Conservation (phyloP, 106 monocot genomes). For the Amphibolis antarctica region DNA sequence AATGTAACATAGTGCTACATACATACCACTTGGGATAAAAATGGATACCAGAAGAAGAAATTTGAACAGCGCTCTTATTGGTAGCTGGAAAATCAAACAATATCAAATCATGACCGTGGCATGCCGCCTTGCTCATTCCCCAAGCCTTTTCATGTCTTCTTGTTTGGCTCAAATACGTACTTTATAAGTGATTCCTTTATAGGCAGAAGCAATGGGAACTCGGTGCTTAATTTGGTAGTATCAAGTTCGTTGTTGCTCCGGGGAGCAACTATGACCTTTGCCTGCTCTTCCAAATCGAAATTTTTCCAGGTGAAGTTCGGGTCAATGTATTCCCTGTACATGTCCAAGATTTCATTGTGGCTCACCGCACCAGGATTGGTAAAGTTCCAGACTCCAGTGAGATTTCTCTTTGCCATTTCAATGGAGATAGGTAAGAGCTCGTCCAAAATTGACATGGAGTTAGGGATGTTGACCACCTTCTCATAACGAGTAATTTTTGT, state of each 20-base stretch:
- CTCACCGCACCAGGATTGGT: conserved; percentile 18
- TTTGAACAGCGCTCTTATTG: too few relatives aligned
- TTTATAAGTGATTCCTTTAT: conserved; percentile 14
- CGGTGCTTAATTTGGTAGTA: conserved; percentile 3
- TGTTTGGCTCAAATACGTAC: conserved; percentile 11
- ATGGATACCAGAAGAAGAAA: too few relatives aligned
- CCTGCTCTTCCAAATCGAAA: conserved; percentile 15
- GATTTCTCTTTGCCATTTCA: conserved; percentile 13
- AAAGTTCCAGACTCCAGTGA: conserved; percentile 15
- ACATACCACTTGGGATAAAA: too few relatives aligned
- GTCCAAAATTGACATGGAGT: conserved; percentile 13
- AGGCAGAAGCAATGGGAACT: conserved; percentile 11
- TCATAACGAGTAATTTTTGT: conserved; percentile 17
- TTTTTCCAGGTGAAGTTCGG: conserved; percentile 11
- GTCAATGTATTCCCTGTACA: conserved; percentile 12
- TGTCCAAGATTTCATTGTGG: conserved; percentile 17
- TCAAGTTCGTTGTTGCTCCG: conserved; percentile 16
- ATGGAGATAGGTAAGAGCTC: conserved; percentile 17
- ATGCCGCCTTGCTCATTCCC: too few relatives aligned
- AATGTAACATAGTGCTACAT: too few relatives aligned
- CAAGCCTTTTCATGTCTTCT: conserved; percentile 5
- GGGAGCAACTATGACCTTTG: conserved; percentile 10
- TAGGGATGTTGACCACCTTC: conserved; percentile 17
- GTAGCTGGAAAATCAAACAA: too few relatives aligned
- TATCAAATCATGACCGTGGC: too few relatives aligned